Base-by-base conservation (phyloP, 1,284 basidiomycete species). In the Rhodotorula sp. region DNA sequence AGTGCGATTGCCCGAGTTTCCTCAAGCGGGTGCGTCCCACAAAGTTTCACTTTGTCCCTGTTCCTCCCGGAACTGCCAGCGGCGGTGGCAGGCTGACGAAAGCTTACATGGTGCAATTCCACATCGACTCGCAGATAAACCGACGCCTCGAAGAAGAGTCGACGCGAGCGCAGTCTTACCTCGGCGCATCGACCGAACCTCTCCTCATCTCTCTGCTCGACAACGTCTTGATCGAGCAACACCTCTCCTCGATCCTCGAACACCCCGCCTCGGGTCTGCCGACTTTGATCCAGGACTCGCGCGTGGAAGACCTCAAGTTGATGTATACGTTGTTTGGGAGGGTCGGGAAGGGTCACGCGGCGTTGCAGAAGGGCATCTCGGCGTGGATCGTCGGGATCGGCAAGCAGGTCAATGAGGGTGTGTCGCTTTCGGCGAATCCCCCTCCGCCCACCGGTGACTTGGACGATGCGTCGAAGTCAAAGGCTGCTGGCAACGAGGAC, bases 211-310 rank as follows among this genome's bases (percentile, higher is more conserved):
- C 86, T 56, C 90, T 97, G 63, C 86, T 98, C 21, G 88, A 96
- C 80, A 84, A 88, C 58, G 83, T 89, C 68, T 87, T 99, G 51
- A 85, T 99, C 59, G 87, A 89, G 0, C 85, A 89, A 15, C 92
- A 98, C 81, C 84, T 98, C 14, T 80, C 84, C 26, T 85, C 86
- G 8, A 86, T 98, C 68, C 87, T 98, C 73, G 84, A 85, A 57
- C 92, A 93, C 87, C 86, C 89, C 0, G 88, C 90, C 69, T 93
- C 93, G 3, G 97, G 97, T 3, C 83, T 99, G 58, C 89, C 93
- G 73, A 83, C 84, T 18, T 93, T 99, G 92, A 86, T 99, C 62
- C 92, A 98, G 79, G 82, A 87, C 26, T 88, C 92, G 79, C 90
- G 90, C 78, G 82, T 87, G 23, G 87, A 88, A 12, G 93, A 97